These are phyloP conservation scores for Pyrus bretschneideri DNA, from an alignment of 306 rosid species.

Conservation along the genomic window DNA sequence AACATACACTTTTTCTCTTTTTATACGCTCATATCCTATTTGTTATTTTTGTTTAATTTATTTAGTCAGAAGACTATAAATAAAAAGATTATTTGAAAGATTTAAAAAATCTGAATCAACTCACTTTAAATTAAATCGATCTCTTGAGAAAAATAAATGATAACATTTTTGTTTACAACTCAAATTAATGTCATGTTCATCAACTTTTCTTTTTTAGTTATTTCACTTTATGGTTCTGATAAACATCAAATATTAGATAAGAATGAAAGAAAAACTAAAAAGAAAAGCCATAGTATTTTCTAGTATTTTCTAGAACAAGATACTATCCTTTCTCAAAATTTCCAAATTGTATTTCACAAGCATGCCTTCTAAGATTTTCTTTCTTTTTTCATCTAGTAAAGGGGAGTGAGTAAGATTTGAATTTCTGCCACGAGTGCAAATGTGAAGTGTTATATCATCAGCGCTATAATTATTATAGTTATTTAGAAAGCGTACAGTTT, in stretches of 20 bases:
- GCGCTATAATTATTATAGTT: no score
- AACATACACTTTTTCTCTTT: no score
- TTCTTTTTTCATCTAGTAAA: neutral
- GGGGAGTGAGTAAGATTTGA: neutral
- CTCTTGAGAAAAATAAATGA: neutral
- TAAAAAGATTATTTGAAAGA: no score
- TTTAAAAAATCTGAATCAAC: no score
- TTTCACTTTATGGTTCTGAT: neutral
- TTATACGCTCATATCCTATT: no score
- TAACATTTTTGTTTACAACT: neutral
- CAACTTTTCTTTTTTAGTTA: neutral
- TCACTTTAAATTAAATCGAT: no score
- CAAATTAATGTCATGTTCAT: neutral
- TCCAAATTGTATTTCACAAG: neutral
- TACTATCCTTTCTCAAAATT: no score
- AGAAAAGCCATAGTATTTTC: neutral
- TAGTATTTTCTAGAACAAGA: neutral
- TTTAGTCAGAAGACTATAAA: no score
- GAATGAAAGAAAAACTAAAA: neutral
- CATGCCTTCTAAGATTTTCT: neutral
- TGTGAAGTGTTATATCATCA: no score
- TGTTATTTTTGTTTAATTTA: no score
- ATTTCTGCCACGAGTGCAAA: no score
- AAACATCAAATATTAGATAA: neutral
- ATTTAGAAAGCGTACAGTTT: no score